A percentile compares a stretch with the other conserved stretches of the same genome.
These are phyloP conservation scores for Drechslerella stenobrocha DNA, from an alignment of 2,329 filamentous ascomycete species.

Conservation along the genomic window DNA sequence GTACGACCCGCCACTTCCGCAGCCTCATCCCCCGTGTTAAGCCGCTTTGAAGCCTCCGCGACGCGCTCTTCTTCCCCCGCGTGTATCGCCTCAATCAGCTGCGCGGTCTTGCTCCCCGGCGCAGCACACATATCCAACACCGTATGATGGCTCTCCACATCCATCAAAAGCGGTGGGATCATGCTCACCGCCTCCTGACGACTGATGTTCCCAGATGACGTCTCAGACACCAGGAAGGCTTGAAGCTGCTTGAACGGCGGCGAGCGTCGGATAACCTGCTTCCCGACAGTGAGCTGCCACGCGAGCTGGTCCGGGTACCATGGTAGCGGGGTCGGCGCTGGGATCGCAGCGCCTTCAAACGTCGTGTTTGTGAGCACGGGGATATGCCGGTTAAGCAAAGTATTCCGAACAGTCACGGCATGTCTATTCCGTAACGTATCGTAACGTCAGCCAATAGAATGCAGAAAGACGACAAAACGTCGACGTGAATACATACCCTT, in stretches of 20 bases:
- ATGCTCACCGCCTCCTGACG: slow-evolving; percentile 98
- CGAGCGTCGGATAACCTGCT: slow-evolving; percentile 91
- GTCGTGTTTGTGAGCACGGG: slow-evolving; percentile 80
- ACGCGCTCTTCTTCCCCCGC: slow-evolving; percentile 87
- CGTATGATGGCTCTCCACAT: slow-evolving; percentile 85
- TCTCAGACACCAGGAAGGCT: slow-evolving; percentile 96
- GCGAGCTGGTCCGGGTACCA: slow-evolving; percentile 96
- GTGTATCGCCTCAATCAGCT: slow-evolving; percentile 93
- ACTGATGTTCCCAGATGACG: slow-evolving; percentile 94
- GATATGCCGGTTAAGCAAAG: slow-evolving; percentile 84
- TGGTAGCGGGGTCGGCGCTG: slow-evolving; percentile 76
- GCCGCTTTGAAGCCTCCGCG: slow-evolving; percentile 52
- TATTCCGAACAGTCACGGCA: slow-evolving; percentile 86
- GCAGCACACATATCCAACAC: slow-evolving; percentile 96
- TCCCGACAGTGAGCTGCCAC: slow-evolving; percentile 97
- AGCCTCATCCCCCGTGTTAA: slow-evolving; percentile 54
- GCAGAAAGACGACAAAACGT: not conserved
- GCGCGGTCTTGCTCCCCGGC: slow-evolving; percentile 93
- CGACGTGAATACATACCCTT: slow-evolving; percentile 65
- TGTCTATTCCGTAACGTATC: slow-evolving; percentile 63
- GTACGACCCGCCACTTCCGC: slow-evolving; percentile 59
- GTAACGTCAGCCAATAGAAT: not conserved
- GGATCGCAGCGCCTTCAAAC: slow-evolving; percentile 74
- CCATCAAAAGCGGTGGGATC: slow-evolving; percentile 94
- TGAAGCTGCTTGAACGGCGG: slow-evolving; percentile 93